phyloP scores from a whole-genome alignment of 768 basidiomycete species.

The Termitomyces titanicus region DNA sequence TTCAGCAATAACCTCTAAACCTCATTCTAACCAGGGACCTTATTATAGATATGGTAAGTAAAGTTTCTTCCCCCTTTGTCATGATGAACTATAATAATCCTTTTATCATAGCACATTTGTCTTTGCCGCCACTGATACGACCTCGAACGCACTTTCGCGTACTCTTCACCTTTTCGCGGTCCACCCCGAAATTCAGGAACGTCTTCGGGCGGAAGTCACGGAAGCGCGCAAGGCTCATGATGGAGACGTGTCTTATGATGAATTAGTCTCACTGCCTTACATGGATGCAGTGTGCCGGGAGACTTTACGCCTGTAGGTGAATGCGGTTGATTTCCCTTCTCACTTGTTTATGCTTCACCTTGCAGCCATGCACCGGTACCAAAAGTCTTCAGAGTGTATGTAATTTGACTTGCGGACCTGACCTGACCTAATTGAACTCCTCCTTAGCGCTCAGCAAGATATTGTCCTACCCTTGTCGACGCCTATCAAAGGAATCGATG shows the following conservation, averaged over 20 bases:
- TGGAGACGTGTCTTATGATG: constrained; percentile 16
- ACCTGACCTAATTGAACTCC: neutral
- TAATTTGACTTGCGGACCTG: neutral
- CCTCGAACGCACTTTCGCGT: constrained; percentile 26
- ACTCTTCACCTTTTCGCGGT: constrained; percentile 25
- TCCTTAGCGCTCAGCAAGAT: neutral
- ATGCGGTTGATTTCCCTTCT: neutral
- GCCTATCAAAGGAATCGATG: neutral
- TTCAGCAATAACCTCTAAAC: neutral
- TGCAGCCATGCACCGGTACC: constrained; percentile 13
- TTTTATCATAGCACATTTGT: constrained; percentile 14
- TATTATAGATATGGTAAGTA: constrained; percentile 15
- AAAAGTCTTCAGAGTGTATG: constrained; percentile 14
- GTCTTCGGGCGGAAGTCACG: constrained; percentile 35
- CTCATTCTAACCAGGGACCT: neutral
- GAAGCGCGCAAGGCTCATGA: constrained; percentile 12
- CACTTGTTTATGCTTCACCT: neutral
- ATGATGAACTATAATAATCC: neutral
- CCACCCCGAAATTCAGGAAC: constrained; percentile 28
- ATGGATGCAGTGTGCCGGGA: constrained; percentile 21
- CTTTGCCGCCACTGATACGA: constrained; percentile 33
- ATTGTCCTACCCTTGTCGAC: neutral
- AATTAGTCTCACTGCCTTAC: constrained; percentile 17
- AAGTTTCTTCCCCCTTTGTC: too few relatives aligned
- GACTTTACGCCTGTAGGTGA: constrained; percentile 15